These are phyloP conservation scores for Nicotiana rustica DNA, from an alignment of 305 asterid genomes.

Conservation along the genomic window DNA sequence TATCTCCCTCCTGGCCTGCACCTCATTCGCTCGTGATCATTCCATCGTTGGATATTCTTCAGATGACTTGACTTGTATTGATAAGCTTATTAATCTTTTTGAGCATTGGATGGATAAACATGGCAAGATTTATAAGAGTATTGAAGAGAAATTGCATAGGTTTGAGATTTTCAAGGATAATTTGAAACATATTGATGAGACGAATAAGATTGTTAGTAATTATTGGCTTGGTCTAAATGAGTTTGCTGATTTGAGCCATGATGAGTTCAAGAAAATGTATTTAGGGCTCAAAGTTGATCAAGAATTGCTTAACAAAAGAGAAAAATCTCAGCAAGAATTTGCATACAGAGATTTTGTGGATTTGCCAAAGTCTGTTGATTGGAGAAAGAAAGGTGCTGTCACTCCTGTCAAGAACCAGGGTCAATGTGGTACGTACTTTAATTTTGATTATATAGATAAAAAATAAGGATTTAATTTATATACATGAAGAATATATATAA, in stretches of 20 bases:
- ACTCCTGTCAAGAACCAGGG: slow-evolving; percentile 79
- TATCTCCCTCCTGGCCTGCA: slow-evolving; percentile 41
- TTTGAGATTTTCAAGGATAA: slow-evolving; percentile 77
- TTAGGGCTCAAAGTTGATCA: slow-evolving; percentile 60
- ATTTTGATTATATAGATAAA: background rate
- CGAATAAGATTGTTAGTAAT: slow-evolving; percentile 55
- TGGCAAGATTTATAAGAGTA: slow-evolving; percentile 55
- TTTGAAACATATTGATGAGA: slow-evolving; percentile 72
- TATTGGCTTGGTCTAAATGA: slow-evolving; percentile 83
- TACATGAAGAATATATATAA: too few relatives aligned
- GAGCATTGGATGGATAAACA: slow-evolving; percentile 73
- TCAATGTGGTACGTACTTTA: slow-evolving; percentile 53
- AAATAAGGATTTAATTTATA: too few relatives aligned
- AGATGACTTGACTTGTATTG: slow-evolving; percentile 65
- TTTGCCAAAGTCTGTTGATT: slow-evolving; percentile 66
- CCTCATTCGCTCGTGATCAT: slow-evolving; percentile 51
- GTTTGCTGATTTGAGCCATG: slow-evolving; percentile 74
- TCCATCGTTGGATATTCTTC: slow-evolving; percentile 72
- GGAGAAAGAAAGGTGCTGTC: slow-evolving; percentile 82
- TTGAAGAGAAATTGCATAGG: slow-evolving; percentile 73
- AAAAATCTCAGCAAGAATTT: slow-evolving; percentile 44
- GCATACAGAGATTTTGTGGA: slow-evolving; percentile 58
- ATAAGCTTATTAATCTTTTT: slow-evolving; percentile 67
- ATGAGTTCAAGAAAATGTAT: slow-evolving; percentile 68
- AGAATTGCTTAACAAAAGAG: slow-evolving; percentile 43